A percentile compares a stretch with the other conserved stretches of the same genome.
phyloP scores from a whole-genome alignment of 371 early-diverging fungal species.

The Neoconidiobolus thromboides region DNA sequence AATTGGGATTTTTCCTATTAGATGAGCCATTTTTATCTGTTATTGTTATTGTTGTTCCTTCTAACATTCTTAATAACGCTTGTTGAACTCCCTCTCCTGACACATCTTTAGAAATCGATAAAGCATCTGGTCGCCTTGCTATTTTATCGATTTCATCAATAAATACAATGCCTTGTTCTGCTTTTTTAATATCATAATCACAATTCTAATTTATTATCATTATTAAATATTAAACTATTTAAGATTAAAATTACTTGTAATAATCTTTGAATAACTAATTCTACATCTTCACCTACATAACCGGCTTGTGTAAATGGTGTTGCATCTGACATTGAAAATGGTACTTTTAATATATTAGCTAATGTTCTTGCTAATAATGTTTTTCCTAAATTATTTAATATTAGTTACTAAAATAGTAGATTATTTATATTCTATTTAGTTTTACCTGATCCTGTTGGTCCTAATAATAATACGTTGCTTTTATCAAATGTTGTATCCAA shows the following conservation, averaged over 20 bases:
- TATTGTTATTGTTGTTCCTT: conserved; percentile 70
- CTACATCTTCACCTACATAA: conserved; percentile 89
- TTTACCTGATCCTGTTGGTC: conserved; percentile 68
- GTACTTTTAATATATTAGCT: conserved; percentile 70
- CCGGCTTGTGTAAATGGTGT: conserved; percentile 85
- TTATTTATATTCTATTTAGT: conserved; percentile 3
- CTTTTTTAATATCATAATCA: conserved; percentile 66
- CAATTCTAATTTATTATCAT: conserved; percentile 25
- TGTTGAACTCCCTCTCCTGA: conserved; percentile 91
- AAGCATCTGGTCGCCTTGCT: conserved; percentile 49
- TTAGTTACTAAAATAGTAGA: conserved; percentile 8
- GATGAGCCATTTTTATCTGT: conserved; percentile 49
- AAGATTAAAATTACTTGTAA: conserved; percentile 30
- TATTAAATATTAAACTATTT: neutral
- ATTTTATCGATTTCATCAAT: conserved; percentile 90
- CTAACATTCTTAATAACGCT: conserved; percentile 66
- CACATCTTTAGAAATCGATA: conserved; percentile 68
- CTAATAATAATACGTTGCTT: conserved; percentile 70
- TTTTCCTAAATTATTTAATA: conserved; percentile 27
- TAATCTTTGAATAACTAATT: conserved; percentile 62
- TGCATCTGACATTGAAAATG: conserved; percentile 85
- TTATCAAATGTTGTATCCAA: conserved; percentile 45
- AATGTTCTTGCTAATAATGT: conserved; percentile 68
- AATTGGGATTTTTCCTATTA: conserved; percentile 8
- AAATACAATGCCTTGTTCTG: conserved; percentile 80